phyloP scores from a whole-genome alignment of 768 basidiomycete genomes.

The Kwoniella bestiolae region DNA sequence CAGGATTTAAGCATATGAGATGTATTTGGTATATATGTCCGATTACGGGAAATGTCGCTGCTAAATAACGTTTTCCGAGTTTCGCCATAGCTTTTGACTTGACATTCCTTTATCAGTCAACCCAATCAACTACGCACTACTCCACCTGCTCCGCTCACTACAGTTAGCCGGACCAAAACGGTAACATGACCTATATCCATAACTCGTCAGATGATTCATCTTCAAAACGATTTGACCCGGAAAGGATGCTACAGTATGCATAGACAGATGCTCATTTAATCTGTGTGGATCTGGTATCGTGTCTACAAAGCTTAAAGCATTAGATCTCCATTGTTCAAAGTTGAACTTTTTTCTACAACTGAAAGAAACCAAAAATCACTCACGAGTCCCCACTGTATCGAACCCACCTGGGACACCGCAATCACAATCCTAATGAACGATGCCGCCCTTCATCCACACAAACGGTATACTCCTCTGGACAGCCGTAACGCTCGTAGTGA shows the following conservation, averaged over 20 bases:
- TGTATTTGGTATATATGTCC: too few relatives aligned
- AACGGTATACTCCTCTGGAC: slow-evolving; percentile 18
- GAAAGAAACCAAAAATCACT: neutral
- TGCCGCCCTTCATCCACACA: slow-evolving; percentile 15
- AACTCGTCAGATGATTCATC: neutral
- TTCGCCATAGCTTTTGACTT: neutral
- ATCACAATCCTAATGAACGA: slow-evolving; percentile 2
- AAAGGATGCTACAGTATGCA: neutral
- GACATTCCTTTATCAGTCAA: neutral
- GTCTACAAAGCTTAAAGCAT: too few relatives aligned
- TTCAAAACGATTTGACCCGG: neutral
- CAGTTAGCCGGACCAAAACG: slow-evolving; percentile 3
- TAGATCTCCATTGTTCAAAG: neutral
- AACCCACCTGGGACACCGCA: neutral
- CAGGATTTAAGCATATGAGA: neutral
- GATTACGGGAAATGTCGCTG: neutral
- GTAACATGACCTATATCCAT: neutral
- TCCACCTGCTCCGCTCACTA: neutral
- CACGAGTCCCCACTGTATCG: neutral
- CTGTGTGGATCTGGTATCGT: neutral
- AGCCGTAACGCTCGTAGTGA: slow-evolving; percentile 14
- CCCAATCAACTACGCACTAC: neutral
- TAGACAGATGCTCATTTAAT: too few relatives aligned
- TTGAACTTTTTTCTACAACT: neutral
- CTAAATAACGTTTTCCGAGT: neutral